phyloP scores from a whole-genome alignment of 495 filamentous ascomycete species.

The Lentithecium fluviatile region DNA sequence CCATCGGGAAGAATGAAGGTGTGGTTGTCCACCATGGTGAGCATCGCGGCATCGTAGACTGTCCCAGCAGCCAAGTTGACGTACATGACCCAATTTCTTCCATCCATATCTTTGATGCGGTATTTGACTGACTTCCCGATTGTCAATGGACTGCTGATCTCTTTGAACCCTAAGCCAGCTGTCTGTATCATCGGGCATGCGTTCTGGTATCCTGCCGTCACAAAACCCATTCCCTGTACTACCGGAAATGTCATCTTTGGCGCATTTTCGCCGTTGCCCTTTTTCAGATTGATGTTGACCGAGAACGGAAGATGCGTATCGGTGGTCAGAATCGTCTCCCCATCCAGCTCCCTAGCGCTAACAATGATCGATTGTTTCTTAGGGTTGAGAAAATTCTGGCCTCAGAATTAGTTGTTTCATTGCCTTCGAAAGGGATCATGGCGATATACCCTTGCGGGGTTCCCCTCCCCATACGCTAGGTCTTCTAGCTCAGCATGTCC shows the following conservation, averaged over 20 bases:
- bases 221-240: constrained; percentile 85
- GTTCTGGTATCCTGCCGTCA: constrained; percentile 72
- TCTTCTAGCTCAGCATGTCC: constrained; percentile 51
- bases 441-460: background rate
- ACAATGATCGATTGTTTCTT: constrained; percentile 74
- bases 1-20: constrained; percentile 51
- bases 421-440: background rate
- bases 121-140: constrained; percentile 88
- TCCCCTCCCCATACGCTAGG: constrained; percentile 35
- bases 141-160: too few species aligned
- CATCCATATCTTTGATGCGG: constrained; percentile 66
- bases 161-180: constrained; percentile 63
- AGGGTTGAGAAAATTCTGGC: constrained; percentile 78
- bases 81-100: constrained; percentile 81
- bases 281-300: constrained; percentile 64
- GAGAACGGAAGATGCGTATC: constrained; percentile 68
- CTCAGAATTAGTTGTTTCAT: background rate
- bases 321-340: constrained; percentile 58
- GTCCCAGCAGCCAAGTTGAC: constrained; percentile 54
- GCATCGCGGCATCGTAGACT: constrained; percentile 44
- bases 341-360: constrained; percentile 69
- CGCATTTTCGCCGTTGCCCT: constrained; percentile 49
- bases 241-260: constrained; percentile 72
- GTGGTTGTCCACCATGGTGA: constrained; percentile 50
- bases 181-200: constrained; percentile 70